Evolutionary conservation across 208 protist species (phyloP), one percentile per base, ranked within the genome.

Genomic region (Strigomonas culicis): DNA sequence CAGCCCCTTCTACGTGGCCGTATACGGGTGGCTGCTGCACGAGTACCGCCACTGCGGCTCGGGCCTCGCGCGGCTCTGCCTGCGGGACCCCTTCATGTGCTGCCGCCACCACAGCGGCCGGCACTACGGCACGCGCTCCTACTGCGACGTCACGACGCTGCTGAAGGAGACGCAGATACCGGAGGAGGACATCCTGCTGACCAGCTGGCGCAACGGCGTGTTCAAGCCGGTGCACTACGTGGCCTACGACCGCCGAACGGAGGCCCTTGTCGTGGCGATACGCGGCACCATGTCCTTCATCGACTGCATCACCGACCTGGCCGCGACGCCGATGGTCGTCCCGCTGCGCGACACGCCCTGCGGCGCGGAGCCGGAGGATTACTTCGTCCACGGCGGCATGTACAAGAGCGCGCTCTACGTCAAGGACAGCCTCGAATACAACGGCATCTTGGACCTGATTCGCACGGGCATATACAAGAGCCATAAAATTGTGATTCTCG

Each of bases 331-430:
- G 2, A 60, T 62, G 59, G 25, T 66, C 24, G 39, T 95, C 7
- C 15, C 22, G 49, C 68, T 91, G 27, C 41, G 59, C 31, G 79
- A 73, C 25, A 67, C 36, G 44, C 63, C 56, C 7, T 60, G 39
- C 3, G 66, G 15, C 10, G 30, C 36, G 32, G 52, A 61, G 4
- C n/a, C 58, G 8, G 73, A 75, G 6, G 85, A 90, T 27, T 95
- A 83, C 63, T 92, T 80, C 52, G 88, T 86, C 17, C 91, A 96
- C 60, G 75, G 80, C 41, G 91, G 91, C 53, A 96, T 96, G 80
- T 74, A 80, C 47, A 63, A 60, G 25, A 68, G 73, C 41, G 87
- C 88, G 7, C 56, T 58, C 32, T 90, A 88, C 70, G 75, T 96
- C n/a, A 55, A 80, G 22, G 55, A 66, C 0, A 70, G 74, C 11